Evolutionary conservation across 768 basidiomycete genomes (phyloP), one percentile per base, ranked within the genome.

Genomic region (Podaxis sp.): DNA sequence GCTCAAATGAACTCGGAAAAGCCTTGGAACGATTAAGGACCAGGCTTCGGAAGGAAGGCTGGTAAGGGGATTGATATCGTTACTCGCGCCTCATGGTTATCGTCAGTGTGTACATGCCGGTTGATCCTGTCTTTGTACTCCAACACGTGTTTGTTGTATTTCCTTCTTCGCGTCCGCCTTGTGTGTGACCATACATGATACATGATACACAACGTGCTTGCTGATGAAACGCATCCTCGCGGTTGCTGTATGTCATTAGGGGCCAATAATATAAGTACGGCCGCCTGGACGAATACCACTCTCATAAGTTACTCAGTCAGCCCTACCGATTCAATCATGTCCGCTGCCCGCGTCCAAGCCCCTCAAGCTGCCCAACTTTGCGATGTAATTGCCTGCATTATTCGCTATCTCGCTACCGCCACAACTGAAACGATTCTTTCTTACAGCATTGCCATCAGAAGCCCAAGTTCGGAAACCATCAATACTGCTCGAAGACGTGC

Each of bases 1-100:
- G 90, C 22, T 82, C 85, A 43, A 91, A 91, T 65, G 88, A 91
- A 71, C 82, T 91, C 36, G 90, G 90, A 46, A 89, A 86, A 70
- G 84, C 86, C 11, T 79, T 91, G 11, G 82, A 84, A 66, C 82
- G 87, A 65, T 74, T 91, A 66, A 78, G 90, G 64, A 73, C 76
- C 52, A 82, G 80, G 70, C 74, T 89, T 57, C 84, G 82, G 36
- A 62, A 38, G 24, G 61, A 56, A 9, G 66, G 63, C 6, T 27
- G 49, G 46, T 64, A 38, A 60, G 25, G 22, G 25, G 38, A 49
- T 43, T 54, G 15, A 13, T 25, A 29, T 41, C 36, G 24, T 33
- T 29, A 27, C 71, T 61, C 36, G 53, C 49, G 71, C 73, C 72
- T 75, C 73, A 65, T 74, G 73, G 63, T 65, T 24, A 29, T 53